phyloP scores from a whole-genome alignment of 768 basidiomycete species.

The Psilocybe azurescens region DNA sequence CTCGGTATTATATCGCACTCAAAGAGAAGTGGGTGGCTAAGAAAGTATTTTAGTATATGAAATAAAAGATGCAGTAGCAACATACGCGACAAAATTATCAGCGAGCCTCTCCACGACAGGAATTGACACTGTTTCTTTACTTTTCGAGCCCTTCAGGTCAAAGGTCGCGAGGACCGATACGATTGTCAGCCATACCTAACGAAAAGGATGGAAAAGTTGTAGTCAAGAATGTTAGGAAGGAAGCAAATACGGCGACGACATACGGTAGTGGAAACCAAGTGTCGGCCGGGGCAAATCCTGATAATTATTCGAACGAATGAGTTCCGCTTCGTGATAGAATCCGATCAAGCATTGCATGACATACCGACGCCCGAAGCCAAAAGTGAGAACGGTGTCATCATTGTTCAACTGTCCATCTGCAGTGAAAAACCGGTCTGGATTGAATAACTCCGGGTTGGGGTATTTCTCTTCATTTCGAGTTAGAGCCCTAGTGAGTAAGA shows the following conservation, averaged over 20 bases:
- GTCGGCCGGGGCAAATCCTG: conserved; percentile 26
- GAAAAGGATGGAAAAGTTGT: neutral
- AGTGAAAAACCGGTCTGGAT: conserved; percentile 31
- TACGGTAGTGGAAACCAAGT: conserved; percentile 24
- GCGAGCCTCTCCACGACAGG: conserved; percentile 15
- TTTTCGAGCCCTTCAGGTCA: conserved; percentile 16
- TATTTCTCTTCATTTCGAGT: conserved; percentile 29
- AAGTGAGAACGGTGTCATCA: conserved; percentile 20
- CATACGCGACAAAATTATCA: conserved; percentile 8
- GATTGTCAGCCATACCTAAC: conserved; percentile 22
- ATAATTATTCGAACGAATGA: neutral
- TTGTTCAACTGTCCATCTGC: conserved; percentile 19
- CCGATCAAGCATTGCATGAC: neutral
- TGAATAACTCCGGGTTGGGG: conserved; percentile 31
- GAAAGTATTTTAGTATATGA: neutral
- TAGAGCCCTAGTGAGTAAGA: conserved; percentile 24
- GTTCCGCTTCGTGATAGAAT: neutral
- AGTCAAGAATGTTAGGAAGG: neutral
- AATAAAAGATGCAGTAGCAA: neutral
- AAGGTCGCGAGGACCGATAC: conserved; percentile 23
- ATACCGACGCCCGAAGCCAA: conserved; percentile 30
- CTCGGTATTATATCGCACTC: conserved; percentile 28
- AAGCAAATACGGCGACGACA: neutral
- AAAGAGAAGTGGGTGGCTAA: conserved; percentile 29
- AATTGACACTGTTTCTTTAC: conserved; percentile 15